Evolutionary conservation across 1,139 yeast genomes (phyloP).

Genomic region (Scheffersomyces segobiensis): DNA sequence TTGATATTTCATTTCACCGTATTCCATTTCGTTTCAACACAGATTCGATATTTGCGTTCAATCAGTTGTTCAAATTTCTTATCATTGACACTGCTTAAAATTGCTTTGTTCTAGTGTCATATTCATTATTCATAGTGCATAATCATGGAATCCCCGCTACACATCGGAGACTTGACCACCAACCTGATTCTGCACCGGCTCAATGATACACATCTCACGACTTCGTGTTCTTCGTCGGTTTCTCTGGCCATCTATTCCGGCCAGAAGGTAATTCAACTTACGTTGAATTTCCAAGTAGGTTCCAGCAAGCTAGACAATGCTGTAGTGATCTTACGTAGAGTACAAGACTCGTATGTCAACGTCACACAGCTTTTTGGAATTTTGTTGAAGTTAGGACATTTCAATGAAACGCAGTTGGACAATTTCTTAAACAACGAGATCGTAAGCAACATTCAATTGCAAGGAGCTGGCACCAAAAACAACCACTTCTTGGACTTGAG

Average conservation of each 20-base stretch:
- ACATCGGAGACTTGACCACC: conserved; percentile 46
- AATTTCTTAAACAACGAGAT: conserved; percentile 38
- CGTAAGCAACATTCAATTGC: conserved; percentile 32
- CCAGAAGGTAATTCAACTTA: conserved; percentile 40
- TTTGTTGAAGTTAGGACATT: conserved; percentile 30
- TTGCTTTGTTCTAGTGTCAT: neutral
- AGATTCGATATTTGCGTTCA: neutral
- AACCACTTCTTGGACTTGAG: conserved; percentile 31
- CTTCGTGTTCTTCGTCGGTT: conserved; percentile 21
- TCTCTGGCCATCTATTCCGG: conserved; percentile 40
- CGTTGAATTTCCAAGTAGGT: conserved; percentile 16
- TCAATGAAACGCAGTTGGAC: conserved; percentile 25
- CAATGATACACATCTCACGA: conserved; percentile 35
- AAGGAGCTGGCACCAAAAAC: conserved; percentile 18
- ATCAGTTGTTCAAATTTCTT: neutral
- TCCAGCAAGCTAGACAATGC: conserved; percentile 10
- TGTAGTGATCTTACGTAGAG: conserved; percentile 37
- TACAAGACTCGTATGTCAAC: conserved; percentile 47
- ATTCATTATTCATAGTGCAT: neutral
- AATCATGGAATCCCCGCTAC: conserved; percentile 47
- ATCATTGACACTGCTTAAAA: neutral
- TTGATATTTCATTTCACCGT: neutral
- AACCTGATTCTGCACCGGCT: conserved; percentile 41
- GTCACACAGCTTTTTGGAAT: conserved; percentile 39
- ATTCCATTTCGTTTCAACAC: neutral